A percentile compares a stretch with the other conserved stretches of the same genome.
Conservation (phyloP, 768 basidiomycete genomes). For the Lactarius hatsudake region DNA sequence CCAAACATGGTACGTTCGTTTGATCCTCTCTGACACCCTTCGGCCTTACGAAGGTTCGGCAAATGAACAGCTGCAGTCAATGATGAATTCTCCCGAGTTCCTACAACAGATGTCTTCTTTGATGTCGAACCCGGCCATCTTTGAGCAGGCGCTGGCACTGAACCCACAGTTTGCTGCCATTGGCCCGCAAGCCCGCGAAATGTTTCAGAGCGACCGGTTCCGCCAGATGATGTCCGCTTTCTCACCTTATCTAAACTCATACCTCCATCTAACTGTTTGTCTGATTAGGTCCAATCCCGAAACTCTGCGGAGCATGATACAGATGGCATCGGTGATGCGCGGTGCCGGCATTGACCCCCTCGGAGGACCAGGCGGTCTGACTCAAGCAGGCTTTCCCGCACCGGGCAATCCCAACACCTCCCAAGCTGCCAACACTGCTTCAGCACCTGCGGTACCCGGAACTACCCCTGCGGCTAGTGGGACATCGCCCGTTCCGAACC, state of each 20-base stretch:
- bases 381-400: constrained; percentile 49
- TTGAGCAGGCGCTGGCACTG: constrained; percentile 81
- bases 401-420: constrained; percentile 52
- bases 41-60: background rate
- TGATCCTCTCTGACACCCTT: background rate
- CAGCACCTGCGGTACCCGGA: constrained; percentile 24
- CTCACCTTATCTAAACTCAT: background rate
- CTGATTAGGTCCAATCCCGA: constrained; percentile 68
- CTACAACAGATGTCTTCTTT: constrained; percentile 82
- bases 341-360: constrained; percentile 38
- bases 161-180: constrained; percentile 76
- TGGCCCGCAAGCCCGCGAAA: constrained; percentile 75
- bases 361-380: constrained; percentile 26
- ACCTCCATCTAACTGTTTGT: background rate
- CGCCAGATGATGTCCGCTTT: constrained; percentile 65
- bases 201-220: constrained; percentile 75
- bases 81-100: constrained; percentile 86
- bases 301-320: constrained; percentile 68
- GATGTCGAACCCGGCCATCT: constrained; percentile 84
- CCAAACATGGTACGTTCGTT: constrained; percentile 78
- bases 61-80: constrained; percentile 62
- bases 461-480: constrained; percentile 31
- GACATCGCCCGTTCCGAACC: constrained; percentile 26
- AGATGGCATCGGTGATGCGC: constrained; percentile 60
- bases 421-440: constrained; percentile 28